Evolutionary conservation across 1,284 basidiomycete genomes (phyloP).

Genomic region (Inonotus obliquus): DNA sequence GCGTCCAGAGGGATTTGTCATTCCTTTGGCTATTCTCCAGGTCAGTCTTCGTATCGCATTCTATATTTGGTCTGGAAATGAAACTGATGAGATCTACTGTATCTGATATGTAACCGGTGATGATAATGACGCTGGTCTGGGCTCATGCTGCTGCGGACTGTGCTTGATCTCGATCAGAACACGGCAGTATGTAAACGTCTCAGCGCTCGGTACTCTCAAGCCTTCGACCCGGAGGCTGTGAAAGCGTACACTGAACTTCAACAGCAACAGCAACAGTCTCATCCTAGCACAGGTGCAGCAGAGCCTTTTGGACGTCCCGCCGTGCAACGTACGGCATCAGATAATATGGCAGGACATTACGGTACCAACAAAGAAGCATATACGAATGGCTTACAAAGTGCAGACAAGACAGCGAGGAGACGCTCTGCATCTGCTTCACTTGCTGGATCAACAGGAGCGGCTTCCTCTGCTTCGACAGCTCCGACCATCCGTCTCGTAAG

Average conservation of each 20-base stretch:
- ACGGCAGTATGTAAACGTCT: slow-evolving; percentile 70
- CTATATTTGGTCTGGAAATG: neutral
- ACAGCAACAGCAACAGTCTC: neutral
- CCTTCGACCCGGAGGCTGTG: slow-evolving; percentile 13
- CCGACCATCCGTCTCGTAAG: neutral
- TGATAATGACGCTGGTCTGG: neutral
- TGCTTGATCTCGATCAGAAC: slow-evolving; percentile 43
- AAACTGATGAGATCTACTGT: neutral
- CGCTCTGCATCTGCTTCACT: slow-evolving; percentile 3
- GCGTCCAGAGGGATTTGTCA: slow-evolving; percentile 80
- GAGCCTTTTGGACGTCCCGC: slow-evolving; percentile 1
- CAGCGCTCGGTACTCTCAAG: slow-evolving; percentile 24
- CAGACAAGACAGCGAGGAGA: neutral
- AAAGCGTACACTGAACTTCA: slow-evolving; percentile 5
- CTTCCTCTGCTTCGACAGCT: neutral
- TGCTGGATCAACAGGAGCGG: neutral
- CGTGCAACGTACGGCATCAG: slow-evolving; percentile 7
- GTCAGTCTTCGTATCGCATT: slow-evolving; percentile 33
- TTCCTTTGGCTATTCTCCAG: slow-evolving; percentile 86
- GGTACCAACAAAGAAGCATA: neutral
- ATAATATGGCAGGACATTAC: neutral
- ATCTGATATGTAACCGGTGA: neutral
- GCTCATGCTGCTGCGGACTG: neutral
- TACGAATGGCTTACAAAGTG: neutral
- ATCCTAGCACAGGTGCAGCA: neutral